Base-by-base conservation (phyloP, 75 land plant species). In the Pinus tabuliformis region DNA sequence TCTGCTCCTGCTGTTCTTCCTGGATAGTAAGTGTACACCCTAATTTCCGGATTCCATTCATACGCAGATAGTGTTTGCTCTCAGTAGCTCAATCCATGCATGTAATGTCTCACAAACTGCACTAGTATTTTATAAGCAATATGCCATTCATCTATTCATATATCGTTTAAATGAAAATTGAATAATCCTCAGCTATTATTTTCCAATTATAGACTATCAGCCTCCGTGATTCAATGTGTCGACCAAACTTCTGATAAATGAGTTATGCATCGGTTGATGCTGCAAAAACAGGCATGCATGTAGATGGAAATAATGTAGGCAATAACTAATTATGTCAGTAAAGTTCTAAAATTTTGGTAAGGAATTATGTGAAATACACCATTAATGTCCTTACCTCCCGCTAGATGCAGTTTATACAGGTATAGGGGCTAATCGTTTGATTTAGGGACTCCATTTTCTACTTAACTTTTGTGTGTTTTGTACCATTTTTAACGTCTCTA, bases 1-100 rank as follows among this genome's bases (percentile, higher is more conserved):
- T 83, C 91, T 58, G 84, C 88, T 62, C 81, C 82, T 15, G 97
- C 97, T 39, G 3, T 78, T 70, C 90, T 94, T 78, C 64, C 74
- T 59, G 72, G 70, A 87, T 88, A 75, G 97, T 94, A 76, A 65
- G 87, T 81, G 42, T 78, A 72, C 73, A 73, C 18, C 71, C 52
- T 13, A 45, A n/a, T 56, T 28, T 58, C 57, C 37, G n/a, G n/a
- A n/a, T n/a, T 26, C 26, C 26, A 0, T 56, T 18, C 18, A 56
- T 9, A 9, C 54, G 54, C 54, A 8, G 54, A 49, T 49, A 26
- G 17, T 26, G 13, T 3, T 49, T 52, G 11, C 28, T 56, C 8
- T 56, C 14, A 1, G 20, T 21, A 56, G 45, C 42, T 42, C 71
- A 37, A 20, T 42, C 45, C 52, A 5, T 37, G 54, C 45, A 42